Evolutionary conservation across 1,284 basidiomycete species (phyloP), one percentile per base, ranked within the genome.

Genomic region (Ustilago cynodontis): DNA sequence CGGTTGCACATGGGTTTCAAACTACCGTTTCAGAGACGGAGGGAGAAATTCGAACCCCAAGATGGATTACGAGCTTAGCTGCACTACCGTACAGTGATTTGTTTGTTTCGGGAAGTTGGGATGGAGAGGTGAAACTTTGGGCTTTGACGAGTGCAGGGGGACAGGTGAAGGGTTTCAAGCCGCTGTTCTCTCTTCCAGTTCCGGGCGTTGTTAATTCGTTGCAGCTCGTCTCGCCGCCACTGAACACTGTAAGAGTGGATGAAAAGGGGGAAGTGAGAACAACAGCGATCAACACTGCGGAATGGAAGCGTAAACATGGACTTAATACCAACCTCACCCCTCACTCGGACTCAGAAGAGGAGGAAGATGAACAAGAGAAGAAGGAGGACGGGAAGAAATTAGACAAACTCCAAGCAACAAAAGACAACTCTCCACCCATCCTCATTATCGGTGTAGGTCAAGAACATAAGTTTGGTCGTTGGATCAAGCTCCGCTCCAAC

Each of bases 51-150:
- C 88, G 88, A 43, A 92, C 91, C 29, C 93, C 97, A 8, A 89
- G 96, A 43, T 98, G 95, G 94, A 91, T 99, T 82, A 97, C 94
- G 0, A 89, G 93, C 0, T 86, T 99, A 24, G 92, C 91, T 1
- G 89, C 90, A 69, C 87, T 98, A 41, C 90, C 92, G 16, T 98
- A 96, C 86, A 93, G 94, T 8, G 94, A 99, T 86, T 82, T 96
- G 3, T 94, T 99, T 81, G 94, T 90, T 0, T 95, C 77, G 92
- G 95, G 95, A 18, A 98, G 95, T 16, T 98, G 93, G 92, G 94
- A 98, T 75, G 94, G 94, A 0, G 18, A 35, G 88, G 53, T 99
- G 80, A 91, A 92, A 31, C 87, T 99, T 80, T 99, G 96, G 96
- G 92, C 92, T 80, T 87, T 99, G 35, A 91, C 94, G 70, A 78